These are phyloP conservation scores for Aspergillus aculeatus DNA, from an alignment of 2,329 filamentous ascomycete species.

Conservation along the genomic window DNA sequence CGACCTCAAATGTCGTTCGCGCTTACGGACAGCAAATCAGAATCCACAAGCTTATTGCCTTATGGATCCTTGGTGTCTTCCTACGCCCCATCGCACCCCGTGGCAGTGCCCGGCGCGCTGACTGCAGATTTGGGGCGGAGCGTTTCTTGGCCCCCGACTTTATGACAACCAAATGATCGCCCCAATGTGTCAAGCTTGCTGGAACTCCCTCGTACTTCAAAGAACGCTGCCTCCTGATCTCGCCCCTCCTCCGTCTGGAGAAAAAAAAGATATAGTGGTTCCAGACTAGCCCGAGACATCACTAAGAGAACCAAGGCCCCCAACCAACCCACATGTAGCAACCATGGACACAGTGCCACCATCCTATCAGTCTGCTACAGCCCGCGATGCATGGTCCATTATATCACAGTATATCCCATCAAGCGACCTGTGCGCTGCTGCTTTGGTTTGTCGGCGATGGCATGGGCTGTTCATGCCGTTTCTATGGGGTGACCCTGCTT, in stretches of 20 bases:
- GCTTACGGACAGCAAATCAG: neutral
- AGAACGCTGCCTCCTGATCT: neutral
- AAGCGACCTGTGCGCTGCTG: conserved; percentile 55
- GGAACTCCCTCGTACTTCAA: neutral
- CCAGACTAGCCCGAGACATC: neutral
- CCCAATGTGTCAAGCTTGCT: neutral
- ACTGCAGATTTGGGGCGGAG: conserved; percentile 1
- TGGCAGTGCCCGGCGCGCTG: conserved; percentile 13
- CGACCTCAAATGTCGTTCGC: too few relatives aligned
- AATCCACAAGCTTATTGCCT: neutral
- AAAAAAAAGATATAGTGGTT: too few relatives aligned
- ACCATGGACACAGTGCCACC: conserved; percentile 59
- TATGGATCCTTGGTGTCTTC: neutral
- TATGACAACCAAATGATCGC: neutral
- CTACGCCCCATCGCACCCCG: conserved; percentile 12
- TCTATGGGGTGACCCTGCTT: conserved; percentile 63
- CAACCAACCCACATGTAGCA: neutral
- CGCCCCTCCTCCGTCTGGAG: neutral
- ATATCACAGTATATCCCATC: conserved; percentile 58
- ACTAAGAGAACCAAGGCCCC: neutral
- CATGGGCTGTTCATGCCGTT: conserved; percentile 58
- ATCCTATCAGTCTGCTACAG: conserved; percentile 58
- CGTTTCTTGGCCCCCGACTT: conserved; percentile 4
- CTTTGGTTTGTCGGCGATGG: conserved; percentile 58
- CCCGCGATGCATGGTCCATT: conserved; percentile 55